Conservation (phyloP, 805 yeast species). For the Dipodascus albidus region DNA sequence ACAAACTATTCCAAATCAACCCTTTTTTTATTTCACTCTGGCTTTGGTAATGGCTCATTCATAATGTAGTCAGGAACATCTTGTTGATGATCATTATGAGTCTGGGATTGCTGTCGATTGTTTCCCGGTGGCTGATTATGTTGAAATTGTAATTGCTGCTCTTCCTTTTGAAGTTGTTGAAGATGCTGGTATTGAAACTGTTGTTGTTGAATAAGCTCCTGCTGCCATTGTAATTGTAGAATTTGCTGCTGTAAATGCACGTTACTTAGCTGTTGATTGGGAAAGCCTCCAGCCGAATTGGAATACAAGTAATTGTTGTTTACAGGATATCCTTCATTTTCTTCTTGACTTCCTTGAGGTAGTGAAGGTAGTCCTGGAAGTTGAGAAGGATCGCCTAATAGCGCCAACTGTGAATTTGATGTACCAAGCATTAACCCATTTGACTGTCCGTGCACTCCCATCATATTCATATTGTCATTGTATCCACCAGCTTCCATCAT, state of each 20-base stretch:
- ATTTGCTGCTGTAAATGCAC: not conserved
- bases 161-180: conserved; percentile 1
- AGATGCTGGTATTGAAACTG: conserved; percentile 1
- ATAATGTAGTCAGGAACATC: conserved; percentile 8
- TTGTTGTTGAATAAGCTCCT: not conserved
- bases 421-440: not conserved
- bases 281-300: not conserved
- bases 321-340: not conserved
- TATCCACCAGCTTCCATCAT: not conserved
- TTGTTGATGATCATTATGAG: conserved; percentile 8
- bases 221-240: not conserved
- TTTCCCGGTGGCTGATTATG: not conserved
- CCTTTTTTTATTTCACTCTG: not conserved
- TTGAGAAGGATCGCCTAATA: not conserved
- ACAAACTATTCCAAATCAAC: not conserved
- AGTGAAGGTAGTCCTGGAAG: not conserved
- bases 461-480: not conserved
- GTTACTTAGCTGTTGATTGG: not conserved
- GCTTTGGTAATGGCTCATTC: conserved; percentile 9
- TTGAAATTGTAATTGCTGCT: not conserved
- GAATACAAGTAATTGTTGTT: not conserved
- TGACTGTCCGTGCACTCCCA: not conserved
- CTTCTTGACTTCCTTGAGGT: not conserved
- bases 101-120: conserved; percentile 4
- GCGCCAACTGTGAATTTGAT: not conserved